Base-by-base conservation (phyloP, 306 rosid species). In the Cucumis melo region DNA sequence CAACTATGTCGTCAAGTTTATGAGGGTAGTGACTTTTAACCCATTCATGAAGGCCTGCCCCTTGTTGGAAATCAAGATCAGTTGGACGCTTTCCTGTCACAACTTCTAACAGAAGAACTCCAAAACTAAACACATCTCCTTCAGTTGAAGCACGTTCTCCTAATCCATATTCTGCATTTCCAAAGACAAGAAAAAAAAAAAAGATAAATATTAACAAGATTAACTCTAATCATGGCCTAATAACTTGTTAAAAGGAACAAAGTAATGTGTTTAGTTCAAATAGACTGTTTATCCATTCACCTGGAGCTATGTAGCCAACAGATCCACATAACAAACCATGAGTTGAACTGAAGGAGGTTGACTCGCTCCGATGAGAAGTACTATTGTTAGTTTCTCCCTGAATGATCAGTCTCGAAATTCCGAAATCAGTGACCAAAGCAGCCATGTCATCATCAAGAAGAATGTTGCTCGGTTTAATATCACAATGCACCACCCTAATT, bases 381-480 rank as follows among this genome's bases (percentile, higher is more conserved):
- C 1, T 59, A 11, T 3, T 60, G 64, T 32, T 68, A 48, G 85
- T 85, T 57, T 84, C 80, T 1, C 50, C 84, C 8, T 84, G 87
- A 58, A 87, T 86, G 9, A 89, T 60, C 62, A 93, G 84, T 84
- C 88, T 87, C 42, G 99, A 66, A 81, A 94, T 94, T 62, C 99
- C 99, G 71, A 94, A 94, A 81, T 94, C 97, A 57, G 97, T 81
- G 24, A 94, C 93, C 87, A 94, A 79, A 73, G 99, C 96, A n/a
- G 95, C 92, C 81, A 94, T 57, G 77, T 92, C 92, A 15, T 89
- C 86, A 71, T 90, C 93, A 50, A 94, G 97, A 70, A 92, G 89
- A 82, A 94, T 94, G 74, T 94, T 94, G 82, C 96, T 92, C 0
- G 99, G 99, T 84, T 94, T 94, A 61, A 94, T 92, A 86, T 94